Percentiles rank a stretch among this genome's conserved stretches.
phyloP scores from a whole-genome alignment of 192 early-diverging fungal genomes.

The Gigaspora rosea region DNA sequence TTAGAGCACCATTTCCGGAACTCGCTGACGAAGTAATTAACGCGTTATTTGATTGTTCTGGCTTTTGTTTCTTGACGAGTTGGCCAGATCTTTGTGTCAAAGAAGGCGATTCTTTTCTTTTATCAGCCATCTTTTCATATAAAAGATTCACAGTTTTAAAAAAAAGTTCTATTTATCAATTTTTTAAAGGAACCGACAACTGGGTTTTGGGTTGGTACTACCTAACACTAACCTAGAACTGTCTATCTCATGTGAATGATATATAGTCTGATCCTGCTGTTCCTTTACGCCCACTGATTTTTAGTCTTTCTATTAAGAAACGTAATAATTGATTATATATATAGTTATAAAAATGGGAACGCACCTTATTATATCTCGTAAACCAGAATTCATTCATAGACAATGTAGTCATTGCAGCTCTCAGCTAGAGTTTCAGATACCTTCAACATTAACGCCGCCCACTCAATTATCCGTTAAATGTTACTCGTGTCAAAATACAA shows the following conservation, averaged over 20 bases:
- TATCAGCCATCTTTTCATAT: too few relatives aligned
- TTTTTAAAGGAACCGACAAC: not conserved
- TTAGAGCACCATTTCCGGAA: constrained; percentile 40
- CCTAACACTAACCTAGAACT: not conserved
- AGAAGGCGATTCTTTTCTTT: too few relatives aligned
- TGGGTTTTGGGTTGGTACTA: not conserved
- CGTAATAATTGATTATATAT: too few relatives aligned
- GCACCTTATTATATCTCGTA: constrained; percentile 50
- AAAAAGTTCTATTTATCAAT: too few relatives aligned
- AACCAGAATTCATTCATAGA: constrained; percentile 56
- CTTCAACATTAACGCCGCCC: constrained; percentile 23
- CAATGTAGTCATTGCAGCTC: constrained; percentile 52
- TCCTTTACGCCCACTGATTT: too few relatives aligned
- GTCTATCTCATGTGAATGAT: not conserved
- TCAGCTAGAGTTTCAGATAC: constrained; percentile 54
- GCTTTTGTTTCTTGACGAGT: constrained; percentile 44
- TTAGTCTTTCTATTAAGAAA: too few relatives aligned
- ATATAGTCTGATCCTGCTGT: not conserved
- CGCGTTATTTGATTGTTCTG: constrained; percentile 40
- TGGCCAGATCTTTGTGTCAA: not conserved
- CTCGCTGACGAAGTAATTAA: constrained; percentile 38
- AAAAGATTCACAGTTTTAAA: too few relatives aligned
- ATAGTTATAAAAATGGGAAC: constrained; percentile 35
- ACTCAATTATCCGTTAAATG: constrained; percentile 53
- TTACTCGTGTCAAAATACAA: constrained; percentile 53